Conservation (phyloP, 495 filamentous ascomycete genomes). For the Podospora pseudocomata region DNA sequence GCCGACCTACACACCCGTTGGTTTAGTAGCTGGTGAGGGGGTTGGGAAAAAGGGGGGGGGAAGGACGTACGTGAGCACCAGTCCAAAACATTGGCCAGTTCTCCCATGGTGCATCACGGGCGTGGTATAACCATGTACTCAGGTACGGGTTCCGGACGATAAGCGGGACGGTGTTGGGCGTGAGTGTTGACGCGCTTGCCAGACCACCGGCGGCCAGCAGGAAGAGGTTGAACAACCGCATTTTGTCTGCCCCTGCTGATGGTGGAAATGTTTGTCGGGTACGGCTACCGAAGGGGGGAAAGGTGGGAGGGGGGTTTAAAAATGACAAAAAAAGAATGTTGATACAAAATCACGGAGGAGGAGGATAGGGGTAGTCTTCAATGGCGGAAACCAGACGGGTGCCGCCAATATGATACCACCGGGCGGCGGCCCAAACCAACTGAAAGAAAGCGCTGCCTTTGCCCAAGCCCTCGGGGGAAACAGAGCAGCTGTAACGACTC, state of each 20-base stretch:
- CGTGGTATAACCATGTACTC: conserved; percentile 79
- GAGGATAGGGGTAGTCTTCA: too few species aligned
- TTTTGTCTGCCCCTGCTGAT: neutral
- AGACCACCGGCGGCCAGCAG: conserved; percentile 31
- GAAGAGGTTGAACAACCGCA: conserved; percentile 33
- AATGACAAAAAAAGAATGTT: neutral
- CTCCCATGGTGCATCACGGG: conserved; percentile 79
- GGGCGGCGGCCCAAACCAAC: neutral
- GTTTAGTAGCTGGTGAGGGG: too few species aligned
- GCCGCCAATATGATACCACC: too few species aligned
- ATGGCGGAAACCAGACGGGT: too few species aligned
- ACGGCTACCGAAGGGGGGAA: conserved; percentile 3
- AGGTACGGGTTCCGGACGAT: conserved; percentile 90
- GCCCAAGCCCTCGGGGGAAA: neutral
- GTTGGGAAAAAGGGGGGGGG: neutral
- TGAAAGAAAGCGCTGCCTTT: neutral
- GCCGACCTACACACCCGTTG: conserved; percentile 53
- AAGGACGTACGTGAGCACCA: conserved; percentile 53
- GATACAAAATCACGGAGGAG: neutral
- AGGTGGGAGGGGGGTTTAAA: neutral
- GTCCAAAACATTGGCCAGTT: conserved; percentile 96
- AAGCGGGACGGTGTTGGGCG: conserved; percentile 80
- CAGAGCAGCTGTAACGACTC: neutral
- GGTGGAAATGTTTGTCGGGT: neutral
- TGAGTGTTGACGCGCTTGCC: conserved; percentile 49